Conservation (phyloP, 2,329 filamentous ascomycete genomes). For the Epichloe aotearoae region DNA sequence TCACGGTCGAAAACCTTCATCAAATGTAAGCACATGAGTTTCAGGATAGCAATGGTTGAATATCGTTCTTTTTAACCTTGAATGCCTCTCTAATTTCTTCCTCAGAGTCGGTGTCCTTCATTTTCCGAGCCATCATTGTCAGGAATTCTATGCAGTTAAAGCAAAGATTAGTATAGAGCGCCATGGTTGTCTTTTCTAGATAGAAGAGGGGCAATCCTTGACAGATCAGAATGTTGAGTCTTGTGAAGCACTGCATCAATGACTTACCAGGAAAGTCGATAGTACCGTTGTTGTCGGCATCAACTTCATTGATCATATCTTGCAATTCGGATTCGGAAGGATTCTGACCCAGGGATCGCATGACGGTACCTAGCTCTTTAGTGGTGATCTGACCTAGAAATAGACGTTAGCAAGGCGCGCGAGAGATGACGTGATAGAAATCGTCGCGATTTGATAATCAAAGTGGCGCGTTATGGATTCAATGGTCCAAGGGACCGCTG, state of each 20-base stretch:
- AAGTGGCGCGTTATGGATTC: not conserved
- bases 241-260: not conserved
- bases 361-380: conserved; percentile 80
- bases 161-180: not conserved
- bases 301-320: conserved; percentile 91
- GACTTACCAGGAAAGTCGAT: conserved; percentile 76
- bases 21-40: not conserved
- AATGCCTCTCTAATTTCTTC: conserved; percentile 84
- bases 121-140: conserved; percentile 89
- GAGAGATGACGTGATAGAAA: not conserved
- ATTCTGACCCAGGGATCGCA: conserved; percentile 83
- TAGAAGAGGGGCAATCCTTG: not conserved
- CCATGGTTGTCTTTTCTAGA: not conserved
- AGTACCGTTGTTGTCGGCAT: conserved; percentile 84
- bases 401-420: not conserved
- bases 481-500: not conserved
- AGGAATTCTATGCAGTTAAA: conserved; percentile 52
- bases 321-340: conserved; percentile 81
- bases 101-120: conserved; percentile 87
- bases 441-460: not conserved
- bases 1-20: conserved; percentile 66
- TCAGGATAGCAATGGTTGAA: not conserved
- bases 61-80: conserved; percentile 42
- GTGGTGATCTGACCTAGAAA: conserved; percentile 72
- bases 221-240: not conserved